Evolutionary conservation across 805 yeast species (phyloP), one percentile per base, ranked within the genome.

Genomic region (Candida wancherniae): DNA sequence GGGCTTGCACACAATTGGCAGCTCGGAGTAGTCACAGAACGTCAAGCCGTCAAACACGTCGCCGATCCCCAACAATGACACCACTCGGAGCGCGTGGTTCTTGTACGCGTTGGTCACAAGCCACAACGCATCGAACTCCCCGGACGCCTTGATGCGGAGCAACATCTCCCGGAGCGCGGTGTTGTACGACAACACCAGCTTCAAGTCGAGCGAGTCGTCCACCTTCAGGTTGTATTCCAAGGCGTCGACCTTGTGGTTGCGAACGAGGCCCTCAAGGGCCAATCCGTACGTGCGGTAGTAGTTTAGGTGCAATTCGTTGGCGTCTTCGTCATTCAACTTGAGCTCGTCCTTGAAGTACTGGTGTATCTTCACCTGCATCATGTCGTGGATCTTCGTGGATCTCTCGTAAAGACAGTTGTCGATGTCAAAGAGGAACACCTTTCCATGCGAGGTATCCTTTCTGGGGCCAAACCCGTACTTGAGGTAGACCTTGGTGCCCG

Each of bases 21-120:
- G 77, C 29, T 64, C 50, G 28, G 76, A 64, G 53, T 92, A 92
- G 60, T 92, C 94, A 61, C 98, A 92, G 58, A 65, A 90, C 1
- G 97, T 86, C 44, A 92, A 70, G 0, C 98, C 98, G 44, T 90
- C 97, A 53, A 92, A 88, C 33, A 86, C 53, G 53, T 88, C 96
- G n/a, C 90, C 97, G 17, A 90, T 55, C 2, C 96, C 97, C 28
- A 90, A 63, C 28, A 90, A 65, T 24, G 77, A 70, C 12, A 87
- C 69, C 18, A 86, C 94, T 29, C 97, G 69, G 26, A 78, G 48
- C 0, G 90, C 98, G 58, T 90, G 98, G 49, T 77, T 86, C 52
- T 80, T 79, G 61, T 90, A 90, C 2, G 98, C 97, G 55, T 90
- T 90, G 4, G 98, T 90, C 50, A 86, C 83, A 25, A 92, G 69